A percentile compares a stretch with the other conserved stretches of the same genome.
These are phyloP conservation scores for Simplicillium aogashimaense DNA, from an alignment of 2,329 filamentous ascomycete genomes.

Conservation along the genomic window DNA sequence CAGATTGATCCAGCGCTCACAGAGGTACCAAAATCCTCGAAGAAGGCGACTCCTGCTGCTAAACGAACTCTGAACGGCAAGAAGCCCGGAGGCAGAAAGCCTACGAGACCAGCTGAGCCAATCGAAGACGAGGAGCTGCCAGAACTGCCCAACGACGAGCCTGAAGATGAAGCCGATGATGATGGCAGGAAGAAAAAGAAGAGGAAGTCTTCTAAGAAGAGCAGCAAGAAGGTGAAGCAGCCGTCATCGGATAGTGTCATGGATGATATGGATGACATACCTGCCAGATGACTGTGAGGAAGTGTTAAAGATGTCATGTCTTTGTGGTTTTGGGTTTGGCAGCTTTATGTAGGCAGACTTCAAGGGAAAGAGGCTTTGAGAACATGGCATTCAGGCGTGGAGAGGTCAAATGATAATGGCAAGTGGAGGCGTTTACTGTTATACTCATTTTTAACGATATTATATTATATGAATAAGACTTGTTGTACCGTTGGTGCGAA, in stretches of 20 bases:
- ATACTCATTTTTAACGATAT: no score
- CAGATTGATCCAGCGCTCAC: conserved; percentile 21
- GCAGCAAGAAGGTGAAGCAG: conserved; percentile 6
- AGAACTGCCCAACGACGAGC: not conserved
- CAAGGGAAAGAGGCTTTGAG: not conserved
- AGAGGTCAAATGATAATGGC: no score
- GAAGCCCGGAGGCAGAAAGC: conserved; percentile 11
- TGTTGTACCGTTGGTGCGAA: no score
- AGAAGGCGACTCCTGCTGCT: conserved; percentile 16
- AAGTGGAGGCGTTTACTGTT: no score
- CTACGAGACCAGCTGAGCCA: conserved; percentile 16
- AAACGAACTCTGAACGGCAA: conserved; percentile 14
- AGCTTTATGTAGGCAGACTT: not conserved
- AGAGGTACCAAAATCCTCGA: conserved; percentile 7
- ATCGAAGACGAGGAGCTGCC: conserved; percentile 16
- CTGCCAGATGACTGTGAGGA: conserved; percentile 7
- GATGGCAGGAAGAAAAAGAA: conserved; percentile 14
- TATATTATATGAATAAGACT: no score
- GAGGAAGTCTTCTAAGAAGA: conserved; percentile 15
- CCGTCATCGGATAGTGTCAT: conserved; percentile 23
- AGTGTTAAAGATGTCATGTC: not conserved
- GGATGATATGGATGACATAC: conserved; percentile 35
- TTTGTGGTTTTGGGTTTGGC: not conserved
- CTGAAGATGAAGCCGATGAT: conserved; percentile 9
- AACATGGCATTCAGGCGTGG: no score